phyloP scores from a whole-genome alignment of 2,329 filamentous ascomycete genomes.

The Grosmannia serpens region DNA sequence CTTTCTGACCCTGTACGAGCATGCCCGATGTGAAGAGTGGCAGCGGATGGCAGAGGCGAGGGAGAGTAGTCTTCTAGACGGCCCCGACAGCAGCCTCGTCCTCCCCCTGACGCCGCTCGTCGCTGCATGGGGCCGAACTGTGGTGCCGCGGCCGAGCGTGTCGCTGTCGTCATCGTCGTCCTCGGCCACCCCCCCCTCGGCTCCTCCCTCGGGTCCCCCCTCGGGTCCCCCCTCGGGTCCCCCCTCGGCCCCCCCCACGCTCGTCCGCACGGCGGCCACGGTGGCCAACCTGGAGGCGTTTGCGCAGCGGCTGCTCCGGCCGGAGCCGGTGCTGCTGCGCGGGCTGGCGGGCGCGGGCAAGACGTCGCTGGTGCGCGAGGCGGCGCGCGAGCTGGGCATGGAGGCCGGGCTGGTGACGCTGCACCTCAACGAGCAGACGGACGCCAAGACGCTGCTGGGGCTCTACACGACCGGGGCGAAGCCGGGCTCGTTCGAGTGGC shows the following conservation, averaged over 20 bases:
- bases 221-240: slow-evolving; percentile 12
- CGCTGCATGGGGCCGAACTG: slow-evolving; percentile 50
- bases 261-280: slow-evolving; percentile 65
- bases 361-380: slow-evolving; percentile 72
- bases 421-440: slow-evolving; percentile 95
- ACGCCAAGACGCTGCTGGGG: slow-evolving; percentile 91
- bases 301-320: slow-evolving; percentile 52
- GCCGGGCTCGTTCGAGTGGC: slow-evolving; percentile 86
- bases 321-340: slow-evolving; percentile 66
- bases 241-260: slow-evolving; percentile 31
- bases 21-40: slow-evolving; percentile 36
- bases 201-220: background rate
- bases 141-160: slow-evolving; percentile 49
- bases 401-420: slow-evolving; percentile 79
- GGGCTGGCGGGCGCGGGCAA: slow-evolving; percentile 84
- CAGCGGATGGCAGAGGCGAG: slow-evolving; percentile 19
- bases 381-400: slow-evolving; percentile 69
- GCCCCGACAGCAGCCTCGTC: slow-evolving; percentile 5
- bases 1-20: slow-evolving; percentile 53
- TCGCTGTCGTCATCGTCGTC: too few relatives aligned
- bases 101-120: slow-evolving; percentile 46
- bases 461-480: slow-evolving; percentile 84
- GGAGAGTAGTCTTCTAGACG: slow-evolving; percentile 11
- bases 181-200: background rate
- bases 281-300: slow-evolving; percentile 58